Evolutionary conservation across 176 grass and related monocot species (phyloP), one percentile per base, ranked within the genome.

Genomic region (Oryza glaberrima): DNA sequence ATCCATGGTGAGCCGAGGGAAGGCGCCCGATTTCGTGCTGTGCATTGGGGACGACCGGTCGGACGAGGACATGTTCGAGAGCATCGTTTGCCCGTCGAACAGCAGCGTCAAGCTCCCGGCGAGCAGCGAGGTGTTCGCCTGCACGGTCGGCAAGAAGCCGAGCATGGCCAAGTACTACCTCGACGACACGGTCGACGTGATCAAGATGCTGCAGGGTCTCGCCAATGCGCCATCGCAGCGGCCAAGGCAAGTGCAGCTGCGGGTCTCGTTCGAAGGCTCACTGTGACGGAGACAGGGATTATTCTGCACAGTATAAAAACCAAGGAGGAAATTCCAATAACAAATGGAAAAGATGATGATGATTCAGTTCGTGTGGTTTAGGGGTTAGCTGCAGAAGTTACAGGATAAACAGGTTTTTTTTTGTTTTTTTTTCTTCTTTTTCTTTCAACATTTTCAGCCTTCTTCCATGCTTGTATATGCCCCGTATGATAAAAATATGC

Each of bases 1-100:
- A 2, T 88, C 90, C 58, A 92, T 99, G 90, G 36, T 75, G 65
- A 80, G 73, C 22, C 72, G 65, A 5, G 82, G 83, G 16, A 94
- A 91, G 77, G 1, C 81, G 1, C 94, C 96, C 0, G 96, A 99
- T 72, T 99, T 99, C 12, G 80, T 96, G 77, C 90, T 99, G 52
- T 99, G 94, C 88, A 82, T 96, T 16, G 96, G 96, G 17, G 96
- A 99, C 15, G 96, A 99, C 81, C 88, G 94, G 12, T 99, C 94
- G 0, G 96, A 99, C 43, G 96, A 99, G 76, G 96, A 99, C 78
- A 99, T 99, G 96, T 99, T 99, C 23, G 96, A 98, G 92, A 95
- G 87, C 91, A 90, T 98, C 82, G 87, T 90, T 43, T 92, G 88
- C 49, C 91, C 88, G 16, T 72, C 76, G 19, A 87, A 85, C 34